phyloP scores from a whole-genome alignment of 352 stramenopile genomes.

The Phytophthora citrophthora region DNA sequence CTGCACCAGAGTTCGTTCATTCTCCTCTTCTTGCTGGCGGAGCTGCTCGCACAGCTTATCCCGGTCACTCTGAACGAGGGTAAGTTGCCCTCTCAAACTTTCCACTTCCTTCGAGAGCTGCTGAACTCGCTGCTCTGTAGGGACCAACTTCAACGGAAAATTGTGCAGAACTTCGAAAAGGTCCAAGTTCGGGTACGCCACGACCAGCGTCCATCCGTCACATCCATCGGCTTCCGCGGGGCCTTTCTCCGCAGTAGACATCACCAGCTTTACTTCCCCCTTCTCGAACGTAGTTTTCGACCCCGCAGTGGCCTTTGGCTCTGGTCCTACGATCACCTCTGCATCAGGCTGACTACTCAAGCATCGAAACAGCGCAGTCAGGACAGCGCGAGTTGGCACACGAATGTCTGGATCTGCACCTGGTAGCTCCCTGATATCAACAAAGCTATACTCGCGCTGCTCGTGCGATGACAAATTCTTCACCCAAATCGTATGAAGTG shows the following conservation, averaged over 20 bases:
- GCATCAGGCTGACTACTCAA: constrained; percentile 27
- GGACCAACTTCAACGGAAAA: constrained; percentile 40
- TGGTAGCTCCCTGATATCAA: constrained; percentile 33
- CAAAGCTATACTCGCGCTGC: constrained; percentile 37
- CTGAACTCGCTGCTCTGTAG: constrained; percentile 10
- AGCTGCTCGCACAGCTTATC: constrained; percentile 33
- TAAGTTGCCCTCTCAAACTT: constrained; percentile 15
- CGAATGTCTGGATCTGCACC: constrained; percentile 13
- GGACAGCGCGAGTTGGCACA: constrained; percentile 31
- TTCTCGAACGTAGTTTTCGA: constrained; percentile 35
- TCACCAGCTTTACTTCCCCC: constrained; percentile 39
- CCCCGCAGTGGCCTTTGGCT: constrained; percentile 19
- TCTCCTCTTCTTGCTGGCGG: constrained; percentile 30
- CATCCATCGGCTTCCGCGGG: constrained; percentile 1
- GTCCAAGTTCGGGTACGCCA: constrained; percentile 47
- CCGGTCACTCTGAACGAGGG: constrained; percentile 12
- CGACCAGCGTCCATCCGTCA: constrained; percentile 28
- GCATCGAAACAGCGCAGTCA: constrained; percentile 41
- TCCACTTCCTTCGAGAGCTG: constrained; percentile 25
- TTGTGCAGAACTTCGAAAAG: constrained; percentile 41
- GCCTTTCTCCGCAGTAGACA: constrained; percentile 23
- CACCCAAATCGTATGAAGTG: constrained; percentile 37
- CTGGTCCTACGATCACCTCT: constrained; percentile 22
- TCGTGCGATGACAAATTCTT: constrained; percentile 35
- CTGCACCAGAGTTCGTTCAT: constrained; percentile 11